A percentile compares a stretch with the other conserved stretches of the same genome.
phyloP scores from a whole-genome alignment of 768 basidiomycete species.

The Phanerodontia chrysosporium region DNA sequence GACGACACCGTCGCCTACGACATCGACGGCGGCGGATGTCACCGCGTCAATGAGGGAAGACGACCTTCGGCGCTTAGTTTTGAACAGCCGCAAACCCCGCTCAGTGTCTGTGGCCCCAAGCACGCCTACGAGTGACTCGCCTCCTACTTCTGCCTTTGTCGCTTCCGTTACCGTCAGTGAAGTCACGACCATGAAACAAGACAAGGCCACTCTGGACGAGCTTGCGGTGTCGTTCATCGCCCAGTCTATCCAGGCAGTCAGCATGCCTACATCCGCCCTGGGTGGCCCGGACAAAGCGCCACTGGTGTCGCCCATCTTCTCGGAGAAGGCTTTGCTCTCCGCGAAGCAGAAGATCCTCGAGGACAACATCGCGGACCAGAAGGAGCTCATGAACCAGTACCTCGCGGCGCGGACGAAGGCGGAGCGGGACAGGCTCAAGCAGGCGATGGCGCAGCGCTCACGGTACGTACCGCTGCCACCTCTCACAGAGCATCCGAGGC shows the following conservation, averaged over 20 bases:
- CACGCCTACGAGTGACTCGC: neutral
- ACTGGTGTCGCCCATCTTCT: conserved; percentile 14
- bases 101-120: neutral
- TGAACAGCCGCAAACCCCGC: conserved; percentile 29
- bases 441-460: conserved; percentile 43
- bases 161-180: conserved; percentile 3
- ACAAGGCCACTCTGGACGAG: conserved; percentile 36
- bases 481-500: neutral
- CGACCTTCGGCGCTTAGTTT: conserved; percentile 19
- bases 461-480: conserved; percentile 34
- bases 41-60: conserved; percentile 26
- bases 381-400: conserved; percentile 45
- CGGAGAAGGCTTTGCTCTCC: conserved; percentile 32
- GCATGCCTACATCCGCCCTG: conserved; percentile 15
- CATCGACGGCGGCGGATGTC: neutral
- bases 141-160: conserved; percentile 35
- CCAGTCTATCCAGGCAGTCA: conserved; percentile 47
- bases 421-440: conserved; percentile 45
- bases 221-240: conserved; percentile 56
- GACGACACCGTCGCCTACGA: neutral
- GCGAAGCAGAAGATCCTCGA: conserved; percentile 46
- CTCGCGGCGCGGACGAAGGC: conserved; percentile 42
- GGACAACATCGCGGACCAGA: conserved; percentile 49
- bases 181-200: neutral
- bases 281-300: conserved; percentile 6